Base-by-base conservation (phyloP, 192 early-diverging fungal species). In the Coemansia sp. region DNA sequence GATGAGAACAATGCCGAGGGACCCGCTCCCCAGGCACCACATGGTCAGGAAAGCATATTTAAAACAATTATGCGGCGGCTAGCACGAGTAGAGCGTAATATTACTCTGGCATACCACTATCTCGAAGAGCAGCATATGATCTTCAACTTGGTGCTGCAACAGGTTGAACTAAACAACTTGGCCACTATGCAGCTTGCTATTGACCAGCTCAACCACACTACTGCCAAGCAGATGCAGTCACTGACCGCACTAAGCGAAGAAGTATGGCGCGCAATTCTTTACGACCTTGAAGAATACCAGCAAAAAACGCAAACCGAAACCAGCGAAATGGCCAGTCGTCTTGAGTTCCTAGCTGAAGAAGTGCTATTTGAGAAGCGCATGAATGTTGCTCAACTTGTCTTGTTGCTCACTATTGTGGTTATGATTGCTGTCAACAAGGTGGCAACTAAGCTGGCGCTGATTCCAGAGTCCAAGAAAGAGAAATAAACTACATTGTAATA, bases 61-160 rank as follows among this genome's bases (percentile, higher is more conserved):
- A 94, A 95, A 56, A 94, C 89, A 7, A 94, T 98, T 32, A 88
- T 93, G 84, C 93, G 91, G 60, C 87, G 95, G 12, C 75, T 98
- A 2, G 71, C 78, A 29, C 71, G 82, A 12, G 76, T 98, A 9
- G 96, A 98, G 64, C 76, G 87, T 21, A 95, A 95, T 66, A 82
- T 90, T 2, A 92, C 91, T 0, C 65, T 90, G 15, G 86, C 87
- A 15, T 86, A 88, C 56, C 84, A 83, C 55, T 92, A 92, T 57
- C 64, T 93, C 55, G 89, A 93, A 53, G 88, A 90, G 29, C 90
- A 93, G 72, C 89, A 86, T 59, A 83, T 84, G 49, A 81, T 88
- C 56, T 82, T 90, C 27, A 89, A 87, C 64, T 81, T 87, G 17
- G 77, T 90, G 27, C 75, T 90, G 32, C 66, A 71, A 15, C 81